Conservation (phyloP, 257 asterid genomes). For the Misopates orontium region DNA sequence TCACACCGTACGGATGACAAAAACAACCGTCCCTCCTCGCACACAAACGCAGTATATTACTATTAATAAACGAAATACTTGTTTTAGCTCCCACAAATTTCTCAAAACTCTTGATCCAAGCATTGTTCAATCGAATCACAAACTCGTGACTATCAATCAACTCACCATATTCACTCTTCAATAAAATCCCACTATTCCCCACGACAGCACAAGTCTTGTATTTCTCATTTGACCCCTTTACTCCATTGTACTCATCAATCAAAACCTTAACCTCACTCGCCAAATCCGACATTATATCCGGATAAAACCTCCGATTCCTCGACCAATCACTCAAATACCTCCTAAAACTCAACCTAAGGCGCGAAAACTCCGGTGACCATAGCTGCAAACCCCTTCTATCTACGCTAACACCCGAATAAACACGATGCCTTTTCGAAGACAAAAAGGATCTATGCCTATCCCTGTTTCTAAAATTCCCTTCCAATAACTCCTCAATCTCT, state of each 20-base stretch:
- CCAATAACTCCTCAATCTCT: constrained; percentile 68
- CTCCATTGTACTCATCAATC: constrained; percentile 37
- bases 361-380: constrained; percentile 69
- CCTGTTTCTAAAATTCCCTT: constrained; percentile 59
- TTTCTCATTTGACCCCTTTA: constrained; percentile 22
- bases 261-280: constrained; percentile 33
- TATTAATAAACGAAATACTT: constrained; percentile 73
- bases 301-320: constrained; percentile 49
- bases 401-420: constrained; percentile 47
- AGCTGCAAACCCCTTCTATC: constrained; percentile 49
- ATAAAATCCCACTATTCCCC: constrained; percentile 87
- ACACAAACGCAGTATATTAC: constrained; percentile 77
- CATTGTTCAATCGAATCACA: constrained; percentile 86
- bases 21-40: constrained; percentile 72
- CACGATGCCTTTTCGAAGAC: constrained; percentile 57
- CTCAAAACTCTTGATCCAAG: constrained; percentile 55
- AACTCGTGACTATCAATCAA: constrained; percentile 69
- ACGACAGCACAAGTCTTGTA: constrained; percentile 83
- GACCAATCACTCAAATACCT: constrained; percentile 68
- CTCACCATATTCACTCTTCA: constrained; percentile 56
- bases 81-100: constrained; percentile 70
- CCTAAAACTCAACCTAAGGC: constrained; percentile 66
- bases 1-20: constrained; percentile 84
- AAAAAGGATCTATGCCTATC: constrained; percentile 72
- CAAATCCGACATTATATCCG: constrained; percentile 57